Percentiles rank a stretch among this genome's conserved stretches.
Conservation (phyloP, 768 basidiomycete genomes). For the Lactifluus rugatus region DNA sequence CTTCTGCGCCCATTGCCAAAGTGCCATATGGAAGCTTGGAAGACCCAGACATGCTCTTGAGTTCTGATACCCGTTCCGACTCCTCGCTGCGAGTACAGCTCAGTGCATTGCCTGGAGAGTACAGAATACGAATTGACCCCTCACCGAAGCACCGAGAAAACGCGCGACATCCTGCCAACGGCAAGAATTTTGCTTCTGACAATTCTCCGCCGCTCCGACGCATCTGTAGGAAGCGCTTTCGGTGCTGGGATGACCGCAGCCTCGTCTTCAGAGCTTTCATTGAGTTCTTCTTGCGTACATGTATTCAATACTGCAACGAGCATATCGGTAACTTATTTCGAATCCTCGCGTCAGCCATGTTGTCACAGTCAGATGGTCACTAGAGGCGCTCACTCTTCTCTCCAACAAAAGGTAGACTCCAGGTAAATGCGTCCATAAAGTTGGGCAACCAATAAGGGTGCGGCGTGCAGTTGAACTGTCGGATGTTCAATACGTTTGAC, state of each 20-base stretch:
- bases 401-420: slow-evolving; percentile 95
- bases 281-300: slow-evolving; percentile 94
- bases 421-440: slow-evolving; percentile 97
- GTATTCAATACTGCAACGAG: slow-evolving; percentile 94
- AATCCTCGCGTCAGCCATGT: slow-evolving; percentile 1
- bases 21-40: slow-evolving; percentile 71
- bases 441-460: slow-evolving; percentile 95
- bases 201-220: slow-evolving; percentile 68
- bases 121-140: slow-evolving; percentile 23
- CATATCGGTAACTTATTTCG: slow-evolving; percentile 86
- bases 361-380: not conserved
- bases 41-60: slow-evolving; percentile 83
- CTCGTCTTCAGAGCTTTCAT: slow-evolving; percentile 53
- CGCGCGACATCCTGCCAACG: slow-evolving; percentile 91
- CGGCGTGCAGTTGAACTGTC: slow-evolving; percentile 94
- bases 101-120: not conserved
- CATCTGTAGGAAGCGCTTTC: slow-evolving; percentile 33
- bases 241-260: slow-evolving; percentile 33
- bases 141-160: slow-evolving; percentile 91
- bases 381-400: slow-evolving; percentile 67
- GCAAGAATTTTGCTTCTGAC: slow-evolving; percentile 99
- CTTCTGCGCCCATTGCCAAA: slow-evolving; percentile 82
- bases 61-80: slow-evolving; percentile 92
- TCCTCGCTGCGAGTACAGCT: slow-evolving; percentile 65
- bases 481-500: slow-evolving; percentile 97